Evolutionary conservation across 106 monocot genomes (phyloP), one percentile per base, ranked within the genome.

Genomic region (Dioscorea zingiberensis): DNA sequence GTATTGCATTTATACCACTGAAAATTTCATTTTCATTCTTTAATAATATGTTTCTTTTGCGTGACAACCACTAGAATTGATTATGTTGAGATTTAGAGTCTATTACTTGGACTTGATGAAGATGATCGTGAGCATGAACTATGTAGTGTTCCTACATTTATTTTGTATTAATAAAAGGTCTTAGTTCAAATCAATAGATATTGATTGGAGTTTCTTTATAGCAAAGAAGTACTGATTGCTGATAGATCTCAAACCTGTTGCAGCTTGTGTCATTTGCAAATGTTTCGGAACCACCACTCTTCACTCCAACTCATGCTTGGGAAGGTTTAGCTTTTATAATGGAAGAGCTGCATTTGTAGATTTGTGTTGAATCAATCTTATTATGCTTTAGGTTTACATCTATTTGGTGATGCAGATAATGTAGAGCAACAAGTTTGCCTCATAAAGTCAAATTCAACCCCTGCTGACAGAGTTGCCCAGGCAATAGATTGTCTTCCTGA

Each of bases 201-300:
- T 38, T 38, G 10, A 6, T 38, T 38, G 9, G 38, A 38, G 38
- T 38, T 38, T 38, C n/a, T 38, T 10, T 8, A 6, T 38, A 2
- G 38, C 9, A 38, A 38, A 38, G 30, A 25, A 60, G 60, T 24
- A 60, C 1, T 5, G 13, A 17, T 16, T 16, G 6, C 15, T 28
- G 17, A 16, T 27, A 46, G 8, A 13, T 12, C 3, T 38, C 47
- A 60, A 44, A 24, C 16, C 25, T 73, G 27, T 74, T 79, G 69
- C 82, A 94, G 94, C 82, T 91, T 58, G 80, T 94, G 6, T 82
- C 90, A 0, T 66, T 58, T 53, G 94, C 94, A 13, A 76, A 87
- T 30, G 76, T 91, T 17, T 72, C 66, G 54, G 94, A 94, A 67
- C 46, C 90, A 23, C 94, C 94, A 44, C n/a, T 82, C 10, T 94